These are phyloP conservation scores for Salvia splendens DNA, from an alignment of 257 asterid species.

Conservation along the genomic window DNA sequence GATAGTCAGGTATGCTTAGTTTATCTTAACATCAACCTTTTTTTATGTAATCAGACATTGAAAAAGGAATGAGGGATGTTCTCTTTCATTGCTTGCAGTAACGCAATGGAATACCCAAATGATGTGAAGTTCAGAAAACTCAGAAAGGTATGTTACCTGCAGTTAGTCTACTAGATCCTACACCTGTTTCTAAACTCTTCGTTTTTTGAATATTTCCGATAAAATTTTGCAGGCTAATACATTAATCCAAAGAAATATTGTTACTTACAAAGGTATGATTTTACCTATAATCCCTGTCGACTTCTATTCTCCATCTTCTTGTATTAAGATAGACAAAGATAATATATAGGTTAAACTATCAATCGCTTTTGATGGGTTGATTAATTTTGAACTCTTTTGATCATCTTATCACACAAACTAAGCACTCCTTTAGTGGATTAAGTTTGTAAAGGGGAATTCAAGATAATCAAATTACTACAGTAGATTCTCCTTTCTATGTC, in stretches of 20 bases:
- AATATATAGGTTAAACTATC: too few relatives aligned
- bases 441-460: neutral
- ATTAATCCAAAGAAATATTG: constrained; percentile 63
- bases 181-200: constrained; percentile 1
- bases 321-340: too few relatives aligned
- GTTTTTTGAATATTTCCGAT: constrained; percentile 25
- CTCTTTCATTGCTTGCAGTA: constrained; percentile 54
- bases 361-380: too few relatives aligned
- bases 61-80: constrained; percentile 1
- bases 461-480: neutral
- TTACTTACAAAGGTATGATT: constrained; percentile 58
- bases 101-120: constrained; percentile 72
- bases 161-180: neutral
- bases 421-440: neutral
- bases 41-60: constrained; percentile 4
- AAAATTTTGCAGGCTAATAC: constrained; percentile 69
- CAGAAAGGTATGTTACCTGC: constrained; percentile 58
- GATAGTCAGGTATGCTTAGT: constrained; percentile 52
- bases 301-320: neutral
- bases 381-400: too few relatives aligned
- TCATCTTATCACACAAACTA: too few relatives aligned
- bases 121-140: constrained; percentile 74
- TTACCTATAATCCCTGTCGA: neutral
- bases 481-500: neutral
- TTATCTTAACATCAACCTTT: neutral